Base-by-base conservation (phyloP, 83 land plant species). In the Diphasiastrum complanatum region DNA sequence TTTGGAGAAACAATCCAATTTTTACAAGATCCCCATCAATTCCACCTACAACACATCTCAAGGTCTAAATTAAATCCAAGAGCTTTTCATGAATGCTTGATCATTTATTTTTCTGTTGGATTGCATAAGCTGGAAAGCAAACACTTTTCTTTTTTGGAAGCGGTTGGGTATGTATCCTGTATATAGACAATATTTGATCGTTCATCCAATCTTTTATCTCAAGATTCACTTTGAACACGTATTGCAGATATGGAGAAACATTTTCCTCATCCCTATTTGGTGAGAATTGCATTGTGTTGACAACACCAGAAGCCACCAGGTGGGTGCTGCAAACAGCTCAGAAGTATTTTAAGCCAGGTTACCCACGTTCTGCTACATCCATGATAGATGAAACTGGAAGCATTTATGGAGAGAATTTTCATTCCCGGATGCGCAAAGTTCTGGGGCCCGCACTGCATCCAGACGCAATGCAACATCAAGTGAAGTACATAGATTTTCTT, bases 321-420 rank as follows among this genome's bases (percentile, higher is more conserved):
- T 55, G 59, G 59, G 34, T 55, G 10, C 59, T 55, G 28, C 59
- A 55, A 35, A 26, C 59, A 6, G 59, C 59, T 12, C 59, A 55
- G 35, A 55, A 30, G 11, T 6, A 20, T 10, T 55, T 55, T 1
- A 55, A 55, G 34, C 59, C 59, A 12, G 59, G 35, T 12, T 55
- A 55, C 19, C 59, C 59, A 6, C 28, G 31, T 16, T 55, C 59
- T 25, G 59, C 59, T 0, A 27, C 26, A 12, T 55, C 59, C 5
- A 16, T 55, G 0, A 55, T 55, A 6, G 59, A 55, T 32, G 35
- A 31, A 27, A 55, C 35, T 11, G 11, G 35, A 11, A 32, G 35
- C 30, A 27, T 55, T 30, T 11, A 27, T 18, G 31, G 34, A 20
- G 35, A 27, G 34, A 20, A 32, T 14, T 35, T 26, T 12, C 59